Base-by-base conservation (phyloP, 176 grass and related monocot species). In the Cenchrus fungigraminus region DNA sequence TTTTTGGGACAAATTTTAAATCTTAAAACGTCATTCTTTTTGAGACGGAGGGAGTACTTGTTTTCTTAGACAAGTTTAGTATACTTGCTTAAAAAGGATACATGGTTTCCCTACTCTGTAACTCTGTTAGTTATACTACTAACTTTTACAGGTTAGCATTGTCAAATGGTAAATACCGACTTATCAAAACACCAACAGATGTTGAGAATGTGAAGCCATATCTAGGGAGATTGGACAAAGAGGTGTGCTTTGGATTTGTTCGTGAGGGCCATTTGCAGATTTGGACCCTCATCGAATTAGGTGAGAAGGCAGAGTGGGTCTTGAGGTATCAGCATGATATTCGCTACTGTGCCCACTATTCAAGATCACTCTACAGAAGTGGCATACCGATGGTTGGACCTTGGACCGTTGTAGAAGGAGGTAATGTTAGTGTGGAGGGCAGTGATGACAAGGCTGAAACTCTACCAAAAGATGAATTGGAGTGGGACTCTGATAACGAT, bases 401-500 rank as follows among this genome's bases (percentile, higher is more conserved):
- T 14, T 80, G 78, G 78, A 34, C 34, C 34, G 20, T 14, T 0
- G 2, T 68, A 40, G 49, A 80, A 28, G 28, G 67, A 20, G 2
- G 8, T 53, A 37, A 52, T 0, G 0, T 11, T 37, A 12, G 6
- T 80, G 6, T 14, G 17, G 3, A 54, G 13, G 19, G 7, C 37
- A 1, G 16, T 82, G 31, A 15, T 4, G 31, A 10, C 6, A 12
- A 1, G 5, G 1, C 9, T n/a, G 17, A 68, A 16, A 22, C 9
- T 40, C 0, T 12, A 51, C 2, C 49, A 9, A 11, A 51, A 63
- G 13, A 29, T 8, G 17, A 17, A 2, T 66, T 19, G 8, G 71
- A 76, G 20, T 84, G 82, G 71, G 61, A 84, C 20, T 84, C 82
- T 17, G 72, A 76, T 5, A 55, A 66, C 29, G 82, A 75, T 67